Percentiles rank a stretch among this genome's conserved stretches.
These are phyloP conservation scores for Diplodia scrobiculata DNA, from an alignment of 2,329 filamentous ascomycete species.

Conservation along the genomic window DNA sequence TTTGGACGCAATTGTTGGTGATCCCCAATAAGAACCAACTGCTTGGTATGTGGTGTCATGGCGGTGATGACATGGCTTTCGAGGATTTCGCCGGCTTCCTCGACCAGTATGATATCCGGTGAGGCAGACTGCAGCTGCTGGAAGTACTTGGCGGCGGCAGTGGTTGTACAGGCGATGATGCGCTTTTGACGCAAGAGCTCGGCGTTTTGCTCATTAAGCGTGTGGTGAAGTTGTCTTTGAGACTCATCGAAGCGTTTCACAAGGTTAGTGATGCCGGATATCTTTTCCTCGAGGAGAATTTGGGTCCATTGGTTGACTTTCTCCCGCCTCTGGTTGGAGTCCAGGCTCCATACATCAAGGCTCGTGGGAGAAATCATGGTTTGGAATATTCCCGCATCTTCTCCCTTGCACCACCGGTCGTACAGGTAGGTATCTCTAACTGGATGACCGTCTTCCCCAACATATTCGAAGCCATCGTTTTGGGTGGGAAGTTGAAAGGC, in stretches of 20 bases:
- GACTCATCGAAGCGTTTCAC: slow-evolving; percentile 48
- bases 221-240: slow-evolving; percentile 38
- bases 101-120: slow-evolving; percentile 65
- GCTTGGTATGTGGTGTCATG: slow-evolving; percentile 58
- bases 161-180: slow-evolving; percentile 72
- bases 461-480: slow-evolving; percentile 50
- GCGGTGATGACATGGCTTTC: slow-evolving; percentile 68
- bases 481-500: slow-evolving; percentile 57
- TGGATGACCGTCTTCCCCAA: slow-evolving; percentile 52
- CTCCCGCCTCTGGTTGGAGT: slow-evolving; percentile 40
- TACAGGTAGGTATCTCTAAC: slow-evolving; percentile 57
- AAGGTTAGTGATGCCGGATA: slow-evolving; percentile 46
- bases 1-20: slow-evolving; percentile 73
- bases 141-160: slow-evolving; percentile 65
- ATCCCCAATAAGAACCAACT: slow-evolving; percentile 71
- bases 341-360: slow-evolving; percentile 57
- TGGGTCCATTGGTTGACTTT: slow-evolving; percentile 40
- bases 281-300: slow-evolving; percentile 53
- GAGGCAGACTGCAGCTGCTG: slow-evolving; percentile 56
- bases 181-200: slow-evolving; percentile 54
- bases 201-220: slow-evolving; percentile 37
- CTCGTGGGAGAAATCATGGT: slow-evolving; percentile 37
- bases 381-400: slow-evolving; percentile 51
- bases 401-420: slow-evolving; percentile 55
- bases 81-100: slow-evolving; percentile 74